Percentiles rank a stretch among this genome's conserved stretches.
These are phyloP conservation scores for Penicillium sp. DNA, from an alignment of 2,329 filamentous ascomycete species.

Conservation along the genomic window DNA sequence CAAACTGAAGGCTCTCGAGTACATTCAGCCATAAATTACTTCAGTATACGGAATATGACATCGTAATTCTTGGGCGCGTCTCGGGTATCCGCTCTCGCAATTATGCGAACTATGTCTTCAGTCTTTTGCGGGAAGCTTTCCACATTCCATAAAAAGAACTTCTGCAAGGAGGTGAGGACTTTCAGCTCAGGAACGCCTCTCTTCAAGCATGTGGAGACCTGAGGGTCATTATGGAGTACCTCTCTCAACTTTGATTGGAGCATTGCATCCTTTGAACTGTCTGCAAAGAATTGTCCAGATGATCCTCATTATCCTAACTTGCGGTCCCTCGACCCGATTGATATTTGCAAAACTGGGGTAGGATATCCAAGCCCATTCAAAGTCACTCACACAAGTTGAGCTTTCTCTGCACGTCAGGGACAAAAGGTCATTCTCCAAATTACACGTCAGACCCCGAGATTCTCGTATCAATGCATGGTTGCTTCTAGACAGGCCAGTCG, in stretches of 20 bases:
- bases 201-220: background rate
- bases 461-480: background rate
- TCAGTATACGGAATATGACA: too few relatives aligned
- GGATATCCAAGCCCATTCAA: background rate
- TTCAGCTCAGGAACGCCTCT: background rate
- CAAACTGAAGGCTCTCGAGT: too few relatives aligned
- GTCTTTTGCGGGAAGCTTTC: background rate
- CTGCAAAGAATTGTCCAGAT: background rate
- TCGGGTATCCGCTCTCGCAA: background rate
- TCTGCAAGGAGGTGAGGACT: background rate
- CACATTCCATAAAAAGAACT: background rate
- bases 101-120: background rate
- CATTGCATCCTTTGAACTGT: background rate
- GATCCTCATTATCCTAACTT: background rate
- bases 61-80: too few relatives aligned
- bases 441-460: background rate
- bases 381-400: background rate
- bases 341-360: background rate
- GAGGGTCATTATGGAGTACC: background rate
- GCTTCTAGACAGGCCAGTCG: background rate
- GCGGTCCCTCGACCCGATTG: background rate
- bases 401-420: background rate
- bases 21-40: too few relatives aligned
- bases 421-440: background rate
- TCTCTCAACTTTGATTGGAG: background rate